A percentile compares a stretch with the other conserved stretches of the same genome.
Conservation (phyloP, 768 basidiomycete genomes). For the Omphalotus guepiniiformis region DNA sequence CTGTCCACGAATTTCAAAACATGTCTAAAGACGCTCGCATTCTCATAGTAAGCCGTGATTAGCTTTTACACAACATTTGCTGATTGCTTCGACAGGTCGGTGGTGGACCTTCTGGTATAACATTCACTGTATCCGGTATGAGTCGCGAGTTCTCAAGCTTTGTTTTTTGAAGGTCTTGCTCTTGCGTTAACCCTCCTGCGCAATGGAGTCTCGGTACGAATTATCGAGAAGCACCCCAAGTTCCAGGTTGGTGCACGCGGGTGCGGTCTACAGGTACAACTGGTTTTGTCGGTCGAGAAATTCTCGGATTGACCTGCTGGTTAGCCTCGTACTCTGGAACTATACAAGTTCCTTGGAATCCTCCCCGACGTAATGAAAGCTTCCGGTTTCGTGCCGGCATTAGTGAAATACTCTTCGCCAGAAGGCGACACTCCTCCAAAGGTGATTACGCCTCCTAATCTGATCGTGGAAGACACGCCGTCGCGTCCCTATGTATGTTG, state of each 20-base stretch:
- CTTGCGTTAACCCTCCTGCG: slow-evolving; percentile 29
- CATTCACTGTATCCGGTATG: neutral
- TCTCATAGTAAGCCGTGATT: neutral
- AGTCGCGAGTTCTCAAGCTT: neutral
- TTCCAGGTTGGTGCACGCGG: slow-evolving; percentile 16
- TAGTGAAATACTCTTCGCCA: slow-evolving; percentile 17
- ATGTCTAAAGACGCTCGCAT: slow-evolving; percentile 4
- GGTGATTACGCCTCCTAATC: slow-evolving; percentile 17
- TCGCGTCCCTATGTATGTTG: slow-evolving; percentile 24
- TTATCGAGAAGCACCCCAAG: slow-evolving; percentile 42
- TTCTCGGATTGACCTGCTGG: neutral
- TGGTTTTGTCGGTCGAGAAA: neutral
- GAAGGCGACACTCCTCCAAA: slow-evolving; percentile 10
- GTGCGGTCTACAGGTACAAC: slow-evolving; percentile 18
- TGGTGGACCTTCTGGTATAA: slow-evolving; percentile 2
- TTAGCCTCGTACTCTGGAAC: slow-evolving; percentile 25
- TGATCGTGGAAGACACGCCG: slow-evolving; percentile 16
- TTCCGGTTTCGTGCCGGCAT: slow-evolving; percentile 14
- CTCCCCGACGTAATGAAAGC: slow-evolving; percentile 15
- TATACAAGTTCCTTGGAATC: slow-evolving; percentile 26
- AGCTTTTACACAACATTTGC: neutral
- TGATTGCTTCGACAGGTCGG: neutral
- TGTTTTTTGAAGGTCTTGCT: slow-evolving; percentile 18
- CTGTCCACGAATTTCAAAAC: too few species aligned
- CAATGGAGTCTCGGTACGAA: slow-evolving; percentile 44